A percentile compares a stretch with the other conserved stretches of the same genome.
phyloP scores from a whole-genome alignment of 2,329 filamentous ascomycete species.

The Clonostachys chloroleuca region DNA sequence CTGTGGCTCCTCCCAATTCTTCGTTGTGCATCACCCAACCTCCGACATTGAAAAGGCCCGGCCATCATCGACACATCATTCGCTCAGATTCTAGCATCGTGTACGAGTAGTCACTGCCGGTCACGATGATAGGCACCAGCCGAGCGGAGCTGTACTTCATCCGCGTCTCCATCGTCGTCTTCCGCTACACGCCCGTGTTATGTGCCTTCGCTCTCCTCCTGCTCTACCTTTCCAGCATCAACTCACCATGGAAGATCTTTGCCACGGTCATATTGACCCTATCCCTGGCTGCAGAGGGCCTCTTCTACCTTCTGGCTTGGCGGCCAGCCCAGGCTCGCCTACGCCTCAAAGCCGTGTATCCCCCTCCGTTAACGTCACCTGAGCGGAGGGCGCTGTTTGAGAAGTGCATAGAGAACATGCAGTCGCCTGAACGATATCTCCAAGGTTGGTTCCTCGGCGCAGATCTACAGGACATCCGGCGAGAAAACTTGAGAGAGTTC shows the following conservation, averaged over 20 bases:
- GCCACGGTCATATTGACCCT: too few species aligned
- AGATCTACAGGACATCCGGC: constrained; percentile 48
- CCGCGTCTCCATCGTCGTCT: constrained; percentile 33
- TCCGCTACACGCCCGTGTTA: constrained; percentile 28
- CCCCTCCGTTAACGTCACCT: constrained; percentile 30
- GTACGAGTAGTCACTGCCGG: too few species aligned
- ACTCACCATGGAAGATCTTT: too few species aligned
- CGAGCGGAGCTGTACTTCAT: constrained; percentile 20
- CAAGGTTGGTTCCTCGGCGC: constrained; percentile 64
- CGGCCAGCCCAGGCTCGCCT: constrained; percentile 33
- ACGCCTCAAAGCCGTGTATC: constrained; percentile 29
- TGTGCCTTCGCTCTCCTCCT: constrained; percentile 24
- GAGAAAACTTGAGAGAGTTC: constrained; percentile 67
- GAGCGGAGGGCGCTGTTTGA: constrained; percentile 52
- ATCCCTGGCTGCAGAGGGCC: constrained; percentile 17
- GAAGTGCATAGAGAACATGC: constrained; percentile 48
- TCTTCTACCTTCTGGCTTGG: constrained; percentile 38
- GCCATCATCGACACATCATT: too few species aligned
- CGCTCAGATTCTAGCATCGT: too few species aligned
- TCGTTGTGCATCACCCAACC: too few species aligned
- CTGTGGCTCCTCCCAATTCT: too few species aligned
- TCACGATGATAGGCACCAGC: too few species aligned
- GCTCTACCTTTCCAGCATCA: too few species aligned
- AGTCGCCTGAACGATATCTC: constrained; percentile 52
- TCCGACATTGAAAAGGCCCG: too few species aligned